phyloP scores from a whole-genome alignment of 148 eudicot genomes.

The Tetragonia tetragonoides region DNA sequence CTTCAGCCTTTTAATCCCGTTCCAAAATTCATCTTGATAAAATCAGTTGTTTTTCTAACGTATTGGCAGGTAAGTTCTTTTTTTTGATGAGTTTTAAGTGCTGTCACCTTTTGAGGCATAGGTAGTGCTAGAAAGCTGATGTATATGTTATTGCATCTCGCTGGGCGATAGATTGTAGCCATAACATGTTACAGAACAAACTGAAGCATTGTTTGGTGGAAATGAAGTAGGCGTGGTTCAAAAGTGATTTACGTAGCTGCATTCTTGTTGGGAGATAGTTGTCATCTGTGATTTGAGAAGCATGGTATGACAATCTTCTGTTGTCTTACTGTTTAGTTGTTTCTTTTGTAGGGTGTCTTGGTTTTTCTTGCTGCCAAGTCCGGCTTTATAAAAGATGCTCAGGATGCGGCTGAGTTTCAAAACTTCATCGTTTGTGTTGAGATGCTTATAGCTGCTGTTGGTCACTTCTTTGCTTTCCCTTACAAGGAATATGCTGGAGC shows the following conservation, averaged over 20 bases:
- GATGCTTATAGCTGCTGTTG: constrained; percentile 96
- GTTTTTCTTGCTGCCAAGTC: constrained; percentile 93
- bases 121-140: background rate
- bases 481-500: constrained; percentile 98
- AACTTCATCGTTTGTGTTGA: constrained; percentile 86
- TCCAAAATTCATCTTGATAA: constrained; percentile 90
- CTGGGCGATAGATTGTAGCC: background rate
- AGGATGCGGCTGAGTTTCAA: constrained; percentile 88
- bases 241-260: background rate
- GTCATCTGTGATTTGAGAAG: background rate
- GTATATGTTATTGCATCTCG: background rate
- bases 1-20: constrained; percentile 97
- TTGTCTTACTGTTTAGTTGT: constrained; percentile 8
- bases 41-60: constrained; percentile 92
- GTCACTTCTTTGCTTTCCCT: constrained; percentile 93
- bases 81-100: background rate
- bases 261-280: background rate
- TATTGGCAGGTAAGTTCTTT: constrained; percentile 82
- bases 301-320: background rate
- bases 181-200: background rate
- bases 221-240: background rate
- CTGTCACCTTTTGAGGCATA: background rate
- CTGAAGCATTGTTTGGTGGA: background rate
- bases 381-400: constrained; percentile 64
- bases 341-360: constrained; percentile 67